A percentile compares a stretch with the other conserved stretches of the same genome.
These are phyloP conservation scores for Lachancea sp. DNA, from an alignment of 805 yeast genomes.

Conservation along the genomic window DNA sequence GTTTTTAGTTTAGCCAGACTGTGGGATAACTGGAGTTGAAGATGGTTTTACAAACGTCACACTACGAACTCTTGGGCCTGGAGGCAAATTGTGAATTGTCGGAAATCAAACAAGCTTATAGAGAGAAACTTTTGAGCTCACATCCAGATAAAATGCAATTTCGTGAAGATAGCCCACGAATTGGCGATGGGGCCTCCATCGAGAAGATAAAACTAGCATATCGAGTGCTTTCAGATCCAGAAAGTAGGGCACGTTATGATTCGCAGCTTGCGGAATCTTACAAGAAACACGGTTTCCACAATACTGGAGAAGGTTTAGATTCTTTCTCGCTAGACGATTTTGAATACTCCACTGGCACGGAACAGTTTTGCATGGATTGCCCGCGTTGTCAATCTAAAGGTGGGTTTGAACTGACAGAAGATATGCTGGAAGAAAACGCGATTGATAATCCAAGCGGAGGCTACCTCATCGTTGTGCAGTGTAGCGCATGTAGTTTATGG, in stretches of 20 bases:
- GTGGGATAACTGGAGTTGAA: background rate
- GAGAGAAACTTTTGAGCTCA: conserved; percentile 44
- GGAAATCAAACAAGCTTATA: conserved; percentile 60
- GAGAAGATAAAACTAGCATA: conserved; percentile 60
- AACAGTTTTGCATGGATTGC: conserved; percentile 43
- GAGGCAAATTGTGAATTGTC: conserved; percentile 31
- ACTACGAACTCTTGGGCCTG: conserved; percentile 57
- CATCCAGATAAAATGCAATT: conserved; percentile 71
- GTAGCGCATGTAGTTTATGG: conserved; percentile 83
- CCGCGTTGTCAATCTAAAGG: conserved; percentile 53
- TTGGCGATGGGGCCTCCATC: conserved; percentile 15
- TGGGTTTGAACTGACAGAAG: conserved; percentile 57
- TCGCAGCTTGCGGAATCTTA: conserved; percentile 32
- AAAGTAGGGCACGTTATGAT: conserved; percentile 47
- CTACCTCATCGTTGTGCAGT: conserved; percentile 68
- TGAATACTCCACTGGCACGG: conserved; percentile 33
- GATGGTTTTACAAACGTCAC: conserved; percentile 20
- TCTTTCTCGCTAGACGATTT: conserved; percentile 60
- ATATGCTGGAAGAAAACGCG: conserved; percentile 50
- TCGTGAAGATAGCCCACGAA: background rate
- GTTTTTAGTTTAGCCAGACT: no score
- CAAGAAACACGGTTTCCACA: conserved; percentile 32
- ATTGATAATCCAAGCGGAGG: conserved; percentile 41
- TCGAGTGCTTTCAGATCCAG: conserved; percentile 40
- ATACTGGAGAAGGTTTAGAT: conserved; percentile 65